Evolutionary conservation across 805 yeast genomes (phyloP), one percentile per base, ranked within the genome.

Genomic region (Lachancea cidri): DNA sequence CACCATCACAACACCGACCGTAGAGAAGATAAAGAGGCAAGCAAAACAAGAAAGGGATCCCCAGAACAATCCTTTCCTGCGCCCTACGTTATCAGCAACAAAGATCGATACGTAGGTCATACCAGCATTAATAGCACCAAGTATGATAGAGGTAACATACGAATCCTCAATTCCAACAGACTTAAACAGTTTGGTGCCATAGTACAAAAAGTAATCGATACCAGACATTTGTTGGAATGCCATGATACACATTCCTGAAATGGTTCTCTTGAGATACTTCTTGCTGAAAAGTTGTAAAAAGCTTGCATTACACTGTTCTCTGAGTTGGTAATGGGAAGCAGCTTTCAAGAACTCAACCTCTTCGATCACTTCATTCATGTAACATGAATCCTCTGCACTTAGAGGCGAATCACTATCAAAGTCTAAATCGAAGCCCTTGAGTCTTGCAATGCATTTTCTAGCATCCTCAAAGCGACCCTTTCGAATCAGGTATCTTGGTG

Each of bases 191-290:
- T 74, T 62, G n/a, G 81, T 74, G 35, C 83, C 81, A 50, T 74
- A 81, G 60, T 77, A 80, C 66, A 81, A 79, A 49, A 81, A 77
- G 62, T 77, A 81, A 63, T 81, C 81, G 41, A 79, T 72, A 45
- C 87, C 87, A 24, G 77, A 70, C 52, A 77, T 68, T 56, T 81
- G 86, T 18, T 41, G 38, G 16, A 41, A 41, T 15, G 33, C 41
- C 45, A 36, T 36, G 4, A 41, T 18, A 17, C 38, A 41, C 38
- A 37, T 33, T 2, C 41, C 41, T 15, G 45, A 41, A 6, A 36
- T 17, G 15, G 45, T 37, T 27, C 45, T 24, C 19, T 32, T 35
- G 15, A 41, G 9, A 24, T 27, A 41, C 20, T 38, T 19, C 18
- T 36, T 35, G 13, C 32, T 24, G 17, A 41, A 41, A 25, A 41